Evolutionary conservation across 1,139 yeast genomes (phyloP).

Genomic region (Nematodospora anomalae): DNA sequence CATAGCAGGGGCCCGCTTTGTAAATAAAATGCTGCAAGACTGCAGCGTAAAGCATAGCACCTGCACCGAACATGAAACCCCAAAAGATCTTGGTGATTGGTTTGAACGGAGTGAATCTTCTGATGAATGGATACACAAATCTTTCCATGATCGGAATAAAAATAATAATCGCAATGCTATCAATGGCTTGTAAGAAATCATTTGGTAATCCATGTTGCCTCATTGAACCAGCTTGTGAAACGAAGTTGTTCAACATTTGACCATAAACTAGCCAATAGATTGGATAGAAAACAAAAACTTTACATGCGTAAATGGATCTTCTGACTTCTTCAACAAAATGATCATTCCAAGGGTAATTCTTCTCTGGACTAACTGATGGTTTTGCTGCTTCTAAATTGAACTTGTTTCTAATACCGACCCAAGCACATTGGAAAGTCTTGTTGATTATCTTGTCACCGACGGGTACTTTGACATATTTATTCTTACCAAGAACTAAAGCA

Average conservation of each 20-base stretch:
- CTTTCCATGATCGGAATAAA: conserved; percentile 62
- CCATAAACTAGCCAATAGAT: conserved; percentile 69
- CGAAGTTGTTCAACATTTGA: conserved; percentile 64
- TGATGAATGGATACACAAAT: conserved; percentile 53
- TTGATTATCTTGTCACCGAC: conserved; percentile 65
- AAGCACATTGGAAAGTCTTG: conserved; percentile 51
- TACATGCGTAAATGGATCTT: conserved; percentile 60
- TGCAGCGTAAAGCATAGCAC: conserved; percentile 79
- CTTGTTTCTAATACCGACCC: conserved; percentile 48
- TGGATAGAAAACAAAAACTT: conserved; percentile 62
- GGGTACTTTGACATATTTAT: conserved; percentile 58
- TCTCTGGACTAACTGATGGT: conserved; percentile 49
- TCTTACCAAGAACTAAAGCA: conserved; percentile 56
- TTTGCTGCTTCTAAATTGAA: conserved; percentile 55
- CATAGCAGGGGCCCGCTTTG: conserved; percentile 74
- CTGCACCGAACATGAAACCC: conserved; percentile 73
- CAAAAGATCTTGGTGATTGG: conserved; percentile 72
- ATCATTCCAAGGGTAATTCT: conserved; percentile 56
- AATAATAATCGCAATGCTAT: conserved; percentile 59
- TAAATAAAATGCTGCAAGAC: conserved; percentile 76
- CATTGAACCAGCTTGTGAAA: conserved; percentile 67
- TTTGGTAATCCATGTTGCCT: conserved; percentile 64
- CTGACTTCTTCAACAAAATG: conserved; percentile 62
- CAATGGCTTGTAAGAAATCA: conserved; percentile 63
- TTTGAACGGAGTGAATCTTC: conserved; percentile 57